Conservation (phyloP, 2,329 filamentous ascomycete genomes). For the Penicillium sp. region DNA sequence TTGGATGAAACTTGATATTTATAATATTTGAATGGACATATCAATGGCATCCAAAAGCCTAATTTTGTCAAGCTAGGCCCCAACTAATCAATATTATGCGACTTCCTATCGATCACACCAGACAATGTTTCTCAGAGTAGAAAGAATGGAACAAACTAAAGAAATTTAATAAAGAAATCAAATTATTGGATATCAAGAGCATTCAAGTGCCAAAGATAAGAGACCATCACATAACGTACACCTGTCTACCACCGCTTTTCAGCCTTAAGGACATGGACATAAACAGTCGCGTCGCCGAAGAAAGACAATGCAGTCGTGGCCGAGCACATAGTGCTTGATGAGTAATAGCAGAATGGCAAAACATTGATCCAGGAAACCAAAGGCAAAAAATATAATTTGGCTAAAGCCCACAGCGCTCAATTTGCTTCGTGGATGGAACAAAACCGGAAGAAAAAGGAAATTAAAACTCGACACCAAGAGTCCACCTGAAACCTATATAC, state of each 20-base stretch:
- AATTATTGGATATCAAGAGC: conserved; percentile 16
- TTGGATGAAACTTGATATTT: too few species aligned
- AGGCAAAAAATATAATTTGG: neutral
- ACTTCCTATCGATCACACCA: too few species aligned
- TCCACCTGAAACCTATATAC: neutral
- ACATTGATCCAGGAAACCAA: neutral
- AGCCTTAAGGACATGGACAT: neutral
- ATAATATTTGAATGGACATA: too few species aligned
- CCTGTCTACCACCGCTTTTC: conserved; percentile 4
- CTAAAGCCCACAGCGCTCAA: conserved; percentile 5
- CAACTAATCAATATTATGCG: too few species aligned
- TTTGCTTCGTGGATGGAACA: neutral
- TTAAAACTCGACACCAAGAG: neutral
- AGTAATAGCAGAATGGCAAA: neutral
- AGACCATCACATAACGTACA: conserved; percentile 20
- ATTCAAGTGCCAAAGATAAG: neutral
- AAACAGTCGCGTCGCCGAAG: neutral
- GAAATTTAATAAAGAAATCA: neutral
- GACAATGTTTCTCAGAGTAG: too few species aligned
- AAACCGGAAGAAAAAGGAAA: neutral
- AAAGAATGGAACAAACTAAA: too few species aligned
- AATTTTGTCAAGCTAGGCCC: too few species aligned
- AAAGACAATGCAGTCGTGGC: conserved; percentile 1
- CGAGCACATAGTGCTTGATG: neutral
- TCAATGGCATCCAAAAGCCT: too few species aligned